Conservation (phyloP, 768 basidiomycete genomes). For the Termitomyces eurrhizus region DNA sequence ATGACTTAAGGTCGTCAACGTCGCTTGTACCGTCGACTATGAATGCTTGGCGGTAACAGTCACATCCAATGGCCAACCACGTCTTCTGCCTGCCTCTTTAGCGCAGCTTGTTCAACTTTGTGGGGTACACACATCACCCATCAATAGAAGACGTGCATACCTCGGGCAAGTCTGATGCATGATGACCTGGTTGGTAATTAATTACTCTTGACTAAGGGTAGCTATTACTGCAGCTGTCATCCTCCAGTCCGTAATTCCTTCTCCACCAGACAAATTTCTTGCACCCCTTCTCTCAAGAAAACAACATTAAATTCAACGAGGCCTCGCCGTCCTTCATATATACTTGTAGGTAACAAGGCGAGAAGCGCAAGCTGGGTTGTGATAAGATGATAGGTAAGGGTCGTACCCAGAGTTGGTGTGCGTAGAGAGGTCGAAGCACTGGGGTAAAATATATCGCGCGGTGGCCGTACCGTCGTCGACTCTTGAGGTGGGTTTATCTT, state of each 20-base stretch:
- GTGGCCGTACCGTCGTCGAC: constrained; percentile 14
- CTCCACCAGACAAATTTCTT: constrained; percentile 79
- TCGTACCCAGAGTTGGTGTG: constrained; percentile 59
- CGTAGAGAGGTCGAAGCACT: constrained; percentile 62
- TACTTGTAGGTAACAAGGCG: constrained; percentile 67
- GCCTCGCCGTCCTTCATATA: constrained; percentile 70
- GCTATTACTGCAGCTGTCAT: too few relatives aligned
- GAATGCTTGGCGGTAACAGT: neutral
- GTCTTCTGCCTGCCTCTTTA: neutral
- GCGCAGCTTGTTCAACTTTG: constrained; percentile 4
- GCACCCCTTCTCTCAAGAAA: constrained; percentile 77
- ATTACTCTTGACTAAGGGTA: constrained; percentile 1
- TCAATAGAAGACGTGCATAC: constrained; percentile 5
- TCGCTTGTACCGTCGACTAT: neutral
- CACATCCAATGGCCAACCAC: neutral
- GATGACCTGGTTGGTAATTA: constrained; percentile 3
- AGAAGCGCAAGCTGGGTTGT: constrained; percentile 69
- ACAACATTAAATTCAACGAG: constrained; percentile 86
- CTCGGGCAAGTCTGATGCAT: constrained; percentile 7
- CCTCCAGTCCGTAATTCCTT: constrained; percentile 45
- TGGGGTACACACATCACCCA: constrained; percentile 7
- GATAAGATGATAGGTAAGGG: constrained; percentile 82
- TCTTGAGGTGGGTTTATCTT: constrained; percentile 1
- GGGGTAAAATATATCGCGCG: constrained; percentile 59
- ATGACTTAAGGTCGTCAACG: neutral